These are phyloP conservation scores for Smittium culicis DNA, from an alignment of 371 early-diverging fungal genomes.

Conservation along the genomic window DNA sequence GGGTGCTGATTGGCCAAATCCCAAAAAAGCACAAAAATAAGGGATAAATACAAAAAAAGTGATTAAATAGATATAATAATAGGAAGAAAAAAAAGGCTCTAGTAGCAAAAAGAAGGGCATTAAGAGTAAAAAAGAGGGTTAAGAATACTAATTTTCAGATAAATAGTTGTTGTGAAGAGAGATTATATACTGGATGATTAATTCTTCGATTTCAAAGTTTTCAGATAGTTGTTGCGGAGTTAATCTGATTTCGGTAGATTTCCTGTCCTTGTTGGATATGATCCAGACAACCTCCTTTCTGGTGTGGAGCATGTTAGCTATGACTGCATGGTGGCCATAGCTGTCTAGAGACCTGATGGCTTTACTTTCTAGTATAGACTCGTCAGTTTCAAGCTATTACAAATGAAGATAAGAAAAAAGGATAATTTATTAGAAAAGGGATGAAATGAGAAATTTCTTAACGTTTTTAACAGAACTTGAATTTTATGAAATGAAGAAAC, in stretches of 20 bases:
- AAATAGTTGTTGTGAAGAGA: slow-evolving; percentile 16
- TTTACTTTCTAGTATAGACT: slow-evolving; percentile 59
- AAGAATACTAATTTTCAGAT: no score
- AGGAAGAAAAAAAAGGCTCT: no score
- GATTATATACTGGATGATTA: slow-evolving; percentile 60
- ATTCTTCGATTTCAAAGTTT: slow-evolving; percentile 69
- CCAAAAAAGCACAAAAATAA: no score
- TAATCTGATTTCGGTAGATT: slow-evolving; percentile 46
- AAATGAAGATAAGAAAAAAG: slow-evolving; percentile 3
- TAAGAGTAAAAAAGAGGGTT: no score
- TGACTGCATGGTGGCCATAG: slow-evolving; percentile 94
- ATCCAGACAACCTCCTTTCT: slow-evolving; percentile 74
- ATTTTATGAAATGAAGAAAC: background rate
- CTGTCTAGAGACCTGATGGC: slow-evolving; percentile 59
- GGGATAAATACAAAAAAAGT: no score
- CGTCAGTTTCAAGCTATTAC: slow-evolving; percentile 79
- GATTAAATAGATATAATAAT: no score
- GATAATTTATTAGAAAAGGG: background rate
- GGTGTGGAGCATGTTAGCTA: slow-evolving; percentile 82
- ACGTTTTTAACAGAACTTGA: no score
- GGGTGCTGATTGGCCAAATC: no score
- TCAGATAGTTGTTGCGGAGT: slow-evolving; percentile 41
- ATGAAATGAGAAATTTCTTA: background rate
- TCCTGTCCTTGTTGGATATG: slow-evolving; percentile 39
- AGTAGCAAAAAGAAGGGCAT: no score